Base-by-base conservation (phyloP, 75 land plant species). In the Cupressus sempervirens region DNA sequence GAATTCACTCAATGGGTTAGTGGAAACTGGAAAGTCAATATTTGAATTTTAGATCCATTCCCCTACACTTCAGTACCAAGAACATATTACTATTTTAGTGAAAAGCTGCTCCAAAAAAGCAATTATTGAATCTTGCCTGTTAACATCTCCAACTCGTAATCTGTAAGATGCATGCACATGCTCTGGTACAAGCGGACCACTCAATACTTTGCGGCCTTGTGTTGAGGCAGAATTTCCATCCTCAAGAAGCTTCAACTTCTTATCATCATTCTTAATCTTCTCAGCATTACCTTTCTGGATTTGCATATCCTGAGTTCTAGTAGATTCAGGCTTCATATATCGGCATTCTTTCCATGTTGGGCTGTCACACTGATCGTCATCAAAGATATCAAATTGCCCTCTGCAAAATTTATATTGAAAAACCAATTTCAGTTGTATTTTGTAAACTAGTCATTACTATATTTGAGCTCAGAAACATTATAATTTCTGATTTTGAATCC, bases 361-460 rank as follows among this genome's bases (percentile, higher is more conserved):
- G 83, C 94, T 92, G 40, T 75, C 90, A 84, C 81, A 81, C 81
- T 84, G 86, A 7, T 16, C 82, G 76, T 96, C 97, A 46, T 91
- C 97, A 89, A 87, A 87, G 29, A 95, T 85, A 90, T 96, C 99
- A 90, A 96, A 95, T 85, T 88, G 93, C 72, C 92, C 95, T 83
- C 98, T 96, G 94, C 92, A 92, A 30, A 52, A 83, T 79, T 46
- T 81, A 62, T 29, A 81, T 26, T 53, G 56, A 76, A 43, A 29
- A n/a, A 43, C 50, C n/a, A 23, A 45, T n/a, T 43, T 45, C 29
- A 79, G 41, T 43, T 18, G n/a, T 79, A 79, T 5, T 43, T 62
- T 79, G 5, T 48, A 79, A 45, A n/a, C n/a, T 43, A 79, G 14
- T 29, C 46, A 79, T n/a, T 26, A 26, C 30, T 76, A 26, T 79